Evolutionary conservation across 2,329 filamentous ascomycete species (phyloP), one percentile per base, ranked within the genome.

Genomic region (Chrysoporthe cubensis): DNA sequence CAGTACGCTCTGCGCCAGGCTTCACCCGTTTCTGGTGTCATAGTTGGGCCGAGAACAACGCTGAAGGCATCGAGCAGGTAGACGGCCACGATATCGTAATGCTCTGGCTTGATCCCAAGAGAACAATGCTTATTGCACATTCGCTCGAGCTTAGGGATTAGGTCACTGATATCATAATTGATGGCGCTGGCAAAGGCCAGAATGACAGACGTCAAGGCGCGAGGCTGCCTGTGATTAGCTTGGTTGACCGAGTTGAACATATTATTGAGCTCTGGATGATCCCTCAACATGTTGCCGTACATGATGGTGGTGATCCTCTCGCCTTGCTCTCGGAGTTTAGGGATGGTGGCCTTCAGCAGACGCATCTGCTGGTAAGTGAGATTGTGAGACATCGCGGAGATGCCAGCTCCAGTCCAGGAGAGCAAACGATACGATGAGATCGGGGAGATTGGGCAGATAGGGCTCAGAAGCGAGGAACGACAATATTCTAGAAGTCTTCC

Each of bases 1-100:
- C 86, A 89, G 79, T 93, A 94, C 1, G 91, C 91, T 63, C 87
- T 86, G 6, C 79, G 84, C 91, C 91, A 94, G 9, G 91, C 91
- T 14, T 86, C 83, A 64, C 87, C 82, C 42, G 91, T 84, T 26
- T 89, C 85, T 0, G 84, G 80, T 0, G 90, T 93, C 79, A 91
- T 87, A 32, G 85, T 86, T 0, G 84, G 83, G 4, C 90, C 90
- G 1, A 94, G 84, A 0, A 93, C 86, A 56, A 87, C 82, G 34
- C 82, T 84, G 79, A 94, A 91, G 1, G 91, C 88, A 37, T 78
- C 82, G 56, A 94, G 82, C 14, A 94, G 83, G 74, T 91, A 88
- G 73, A 87, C 87, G 66, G 88, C 91, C 3, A 94, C 90, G 56
- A 92, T 85, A 44, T 84, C 82, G 77, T 93, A 94, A 70, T 93